Base-by-base conservation (phyloP, 805 yeast species). In the Wickerhamiella brachini region DNA sequence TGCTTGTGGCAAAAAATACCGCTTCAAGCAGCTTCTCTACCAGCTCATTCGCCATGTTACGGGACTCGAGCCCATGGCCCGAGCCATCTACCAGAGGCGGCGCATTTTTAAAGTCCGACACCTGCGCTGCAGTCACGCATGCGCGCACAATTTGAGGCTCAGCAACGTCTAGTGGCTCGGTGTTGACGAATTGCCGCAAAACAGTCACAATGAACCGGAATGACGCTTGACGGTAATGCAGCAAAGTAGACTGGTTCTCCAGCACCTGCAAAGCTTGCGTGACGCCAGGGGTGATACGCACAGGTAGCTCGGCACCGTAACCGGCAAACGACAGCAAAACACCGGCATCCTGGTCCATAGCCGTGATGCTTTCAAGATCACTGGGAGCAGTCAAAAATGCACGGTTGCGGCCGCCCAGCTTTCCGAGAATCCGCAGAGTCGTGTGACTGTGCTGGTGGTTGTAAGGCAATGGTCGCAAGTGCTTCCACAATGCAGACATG, bases 361-460 rank as follows among this genome's bases (percentile, higher is more conserved):
- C 63, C 0, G 77, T 71, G 53, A 74, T 75, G 0, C 78, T 67
- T 46, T 73, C 70, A 57, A 93, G 69, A 51, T 84, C 82, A 44
- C 76, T 69, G 41, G 89, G 87, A 1, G 94, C 83, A 51, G 79
- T 79, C 59, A 93, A 74, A 62, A 87, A 86, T 49, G 83, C 80
- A 58, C 96, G 80, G 60, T 93, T 93, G 62, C 98, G 77, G 1
- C 99, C 99, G 39, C 99, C 99, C 17, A 93, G 71, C 63, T 94
- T 93, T 48, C 99, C 98, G 49, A 93, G 70, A 39, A 93, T 87
- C 55, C 97, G 75, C 51, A 93, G 80, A 0, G 97, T 89, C 0
- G 95, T 87, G 63, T 93, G 98, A 17, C 95, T 83, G 57, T 89
- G 95, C 57, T 87, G 95, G 59, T 93, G 97, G 57, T 85, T 86